Base-by-base conservation (phyloP, 805 yeast species). In the Clavispora asparagi region DNA sequence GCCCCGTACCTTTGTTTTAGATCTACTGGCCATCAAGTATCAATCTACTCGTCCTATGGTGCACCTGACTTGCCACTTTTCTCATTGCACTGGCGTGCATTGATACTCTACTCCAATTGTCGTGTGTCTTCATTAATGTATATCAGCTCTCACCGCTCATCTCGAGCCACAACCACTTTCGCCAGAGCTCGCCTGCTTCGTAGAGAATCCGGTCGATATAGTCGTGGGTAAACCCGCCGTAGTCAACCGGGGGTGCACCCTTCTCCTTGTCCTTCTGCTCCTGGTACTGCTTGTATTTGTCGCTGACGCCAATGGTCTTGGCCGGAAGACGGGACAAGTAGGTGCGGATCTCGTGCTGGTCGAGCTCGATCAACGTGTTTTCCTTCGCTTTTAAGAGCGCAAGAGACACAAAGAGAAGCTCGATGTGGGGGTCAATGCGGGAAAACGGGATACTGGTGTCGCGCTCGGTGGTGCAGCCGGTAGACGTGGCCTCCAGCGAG, bases 151-250 rank as follows among this genome's bases (percentile, higher is more conserved):
- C 67, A 39, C 67, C 71, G 39, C 59, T 55, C 66, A 67, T 62
- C 49, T 71, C 76, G 52, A 62, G 53, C 72, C 72, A 87, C 35
- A 86, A 67, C 87, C 92, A 87, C 56, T 82, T 84, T 52, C 96
- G 73, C 95, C 95, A 88, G 38, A 86, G 71, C 58, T 88, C 95
- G 29, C 96, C 95, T 2, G 95, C 91, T 61, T 84, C 91, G 45
- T 71, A 68, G 38, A 87, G 74, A 27, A 88, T 74, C 52, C 83
- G 84, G 58, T 86, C 90, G 61, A 88, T 84, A 53, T 85, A 88
- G 51, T 76, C 78, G 36, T 50, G 52, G 32, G 47, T 41, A 46
- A 46, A 42, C 19, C 40, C 47, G 27, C 41, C 48, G 39, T 48
- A 29, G 16, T 51, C 52, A 2, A 12, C 19, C 12, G 52, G 32